Percentiles rank a stretch among this genome's conserved stretches.
These are phyloP conservation scores for Beauveria australis DNA, from an alignment of 2,329 filamentous ascomycete genomes.

Conservation along the genomic window DNA sequence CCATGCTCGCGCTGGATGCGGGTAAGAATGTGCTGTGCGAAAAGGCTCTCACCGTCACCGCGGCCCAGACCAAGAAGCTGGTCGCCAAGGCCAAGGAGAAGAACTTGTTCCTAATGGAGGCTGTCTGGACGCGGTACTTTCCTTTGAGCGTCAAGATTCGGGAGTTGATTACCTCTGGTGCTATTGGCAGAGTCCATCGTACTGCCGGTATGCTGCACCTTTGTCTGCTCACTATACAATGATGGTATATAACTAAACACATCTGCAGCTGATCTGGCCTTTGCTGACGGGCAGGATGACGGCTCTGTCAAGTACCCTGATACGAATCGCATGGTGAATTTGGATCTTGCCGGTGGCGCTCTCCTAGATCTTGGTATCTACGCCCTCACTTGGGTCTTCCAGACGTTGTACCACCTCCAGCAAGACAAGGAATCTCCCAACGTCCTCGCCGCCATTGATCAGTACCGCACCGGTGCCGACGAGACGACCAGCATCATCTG, in stretches of 20 bases:
- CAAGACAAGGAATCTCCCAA: conserved; percentile 61
- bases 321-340: conserved; percentile 71
- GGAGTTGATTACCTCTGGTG: conserved; percentile 49
- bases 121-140: conserved; percentile 86
- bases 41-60: conserved; percentile 83
- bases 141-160: conserved; percentile 70
- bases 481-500: conserved; percentile 72
- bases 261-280: conserved; percentile 47
- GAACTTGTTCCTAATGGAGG: conserved; percentile 73
- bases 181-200: conserved; percentile 54
- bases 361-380: conserved; percentile 84
- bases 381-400: conserved; percentile 83
- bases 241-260: conserved; percentile 9
- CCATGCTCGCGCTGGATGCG: conserved; percentile 72
- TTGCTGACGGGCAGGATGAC: conserved; percentile 50
- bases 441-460: conserved; percentile 61
- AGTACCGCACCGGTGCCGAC: conserved; percentile 68
- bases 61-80: conserved; percentile 64
- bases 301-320: conserved; percentile 48
- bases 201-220: conserved; percentile 36
- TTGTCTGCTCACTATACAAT: not conserved
- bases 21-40: conserved; percentile 88
- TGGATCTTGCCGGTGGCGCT: conserved; percentile 72
- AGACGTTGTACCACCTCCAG: conserved; percentile 77
- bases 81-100: conserved; percentile 64